Percentiles rank a stretch among this genome's conserved stretches.
Conservation (phyloP, 805 yeast genomes). For the Nakazawaea populi region DNA sequence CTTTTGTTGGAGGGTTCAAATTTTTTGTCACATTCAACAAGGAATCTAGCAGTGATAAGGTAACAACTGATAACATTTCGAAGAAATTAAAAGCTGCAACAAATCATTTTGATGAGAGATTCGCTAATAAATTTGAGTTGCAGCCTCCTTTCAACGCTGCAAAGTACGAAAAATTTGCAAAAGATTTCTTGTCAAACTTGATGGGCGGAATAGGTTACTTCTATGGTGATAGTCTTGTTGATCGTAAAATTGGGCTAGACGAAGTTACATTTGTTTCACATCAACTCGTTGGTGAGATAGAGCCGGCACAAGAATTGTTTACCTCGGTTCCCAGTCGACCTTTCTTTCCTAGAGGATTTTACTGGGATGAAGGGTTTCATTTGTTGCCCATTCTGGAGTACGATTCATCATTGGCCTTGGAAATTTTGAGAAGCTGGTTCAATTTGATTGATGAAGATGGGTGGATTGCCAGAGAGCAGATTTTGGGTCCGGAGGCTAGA, state of each 20-base stretch:
- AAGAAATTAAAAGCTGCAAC: conserved; percentile 27
- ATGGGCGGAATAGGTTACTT: conserved; percentile 89
- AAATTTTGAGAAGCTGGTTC: conserved; percentile 85
- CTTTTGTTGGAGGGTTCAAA: conserved; percentile 68
- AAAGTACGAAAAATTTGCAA: conserved; percentile 53
- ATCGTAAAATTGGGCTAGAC: conserved; percentile 59
- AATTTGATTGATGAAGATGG: conserved; percentile 80
- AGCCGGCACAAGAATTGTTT: conserved; percentile 75
- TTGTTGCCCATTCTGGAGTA: conserved; percentile 74
- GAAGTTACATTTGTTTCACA: conserved; percentile 62
- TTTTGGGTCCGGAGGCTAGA: conserved; percentile 87
- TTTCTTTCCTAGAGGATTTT: conserved; percentile 93
- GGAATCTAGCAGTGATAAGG: conserved; percentile 33
- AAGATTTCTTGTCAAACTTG: conserved; percentile 75
- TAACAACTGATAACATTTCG: conserved; percentile 31
- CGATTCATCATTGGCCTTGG: conserved; percentile 77
- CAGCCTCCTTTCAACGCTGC: conserved; percentile 46
- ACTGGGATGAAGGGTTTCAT: conserved; percentile 99
- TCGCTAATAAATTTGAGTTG: conserved; percentile 43
- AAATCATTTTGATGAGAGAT: conserved; percentile 44
- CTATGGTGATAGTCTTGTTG: conserved; percentile 79
- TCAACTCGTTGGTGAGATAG: conserved; percentile 44
- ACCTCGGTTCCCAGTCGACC: conserved; percentile 89
- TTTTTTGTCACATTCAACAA: conserved; percentile 62
- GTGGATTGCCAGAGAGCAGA: conserved; percentile 96